Evolutionary conservation across 2,329 filamentous ascomycete species (phyloP), one percentile per base, ranked within the genome.

Genomic region (Penicillium sp.): DNA sequence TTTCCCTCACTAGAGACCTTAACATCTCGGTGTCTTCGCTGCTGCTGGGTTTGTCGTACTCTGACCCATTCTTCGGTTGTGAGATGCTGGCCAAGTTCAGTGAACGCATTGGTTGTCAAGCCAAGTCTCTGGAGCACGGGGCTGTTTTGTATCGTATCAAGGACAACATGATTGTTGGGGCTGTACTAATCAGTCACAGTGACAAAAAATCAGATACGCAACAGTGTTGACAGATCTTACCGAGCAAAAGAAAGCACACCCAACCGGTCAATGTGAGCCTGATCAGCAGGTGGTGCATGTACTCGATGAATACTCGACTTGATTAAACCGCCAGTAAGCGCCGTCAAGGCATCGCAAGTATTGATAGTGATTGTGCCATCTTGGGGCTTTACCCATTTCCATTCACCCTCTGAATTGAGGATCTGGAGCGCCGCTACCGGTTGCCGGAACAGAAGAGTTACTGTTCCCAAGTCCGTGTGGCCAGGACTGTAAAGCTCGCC

Each of bases 341-440:
- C 76, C 3, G 76, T 78, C 34, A 82, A 60, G 0, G 79, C 74
- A 59, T 82, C 80, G 7, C 76, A 78, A 0, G 79, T 76, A 47
- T 82, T 82, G 29, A 82, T 78, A 0, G 79, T 81, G 8, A 82
- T 74, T 0, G 77, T 81, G 0, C 77, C 79, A 7, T 79, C 72
- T 2, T 80, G 73, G 0, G 79, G 76, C 18, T 73, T 73, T 0
- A 80, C 79, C 70, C 75, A 82, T 36, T 78, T 81, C 79, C 80
- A 82, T 2, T 77, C 55, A 1, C 74, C 74, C 0, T 76, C 72
- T 0, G 75, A 68, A n/a, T 76, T 75, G 16, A 79, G 77, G 26
- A 85, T 81, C 60, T 85, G 82, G 1, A 85, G 72, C 0, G 78
- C 81, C 0, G 81, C 80, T 1, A 85, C 78, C 0, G 82, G 83